Evolutionary conservation across 108 stramenopile genomes (phyloP), one percentile per base, ranked within the genome.

Genomic region (Stephanodiscus minutulus): DNA sequence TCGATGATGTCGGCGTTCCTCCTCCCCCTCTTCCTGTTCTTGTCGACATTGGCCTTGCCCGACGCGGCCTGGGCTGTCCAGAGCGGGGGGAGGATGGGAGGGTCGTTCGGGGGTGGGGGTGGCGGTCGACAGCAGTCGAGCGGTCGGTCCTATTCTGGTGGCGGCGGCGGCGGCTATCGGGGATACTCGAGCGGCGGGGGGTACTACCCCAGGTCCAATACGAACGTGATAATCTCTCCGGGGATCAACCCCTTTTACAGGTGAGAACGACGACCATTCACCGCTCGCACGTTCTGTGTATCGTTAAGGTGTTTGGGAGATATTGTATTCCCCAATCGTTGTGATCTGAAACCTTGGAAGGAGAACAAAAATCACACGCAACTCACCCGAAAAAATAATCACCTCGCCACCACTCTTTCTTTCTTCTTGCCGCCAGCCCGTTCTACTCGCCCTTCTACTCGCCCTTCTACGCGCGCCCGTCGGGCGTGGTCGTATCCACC

Each of bases 1-100:
- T 33, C 31, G 31, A 5, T 5, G 31, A 4, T 5, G 31, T 2
- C 31, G 31, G 31, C 31, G 31, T 33, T 33, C 31, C 31, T 33
- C 31, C 31, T 33, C 3, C 31, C 31, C 3, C 31, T 33, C 31
- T 5, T 33, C 3, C 31, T 33, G 3, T 33, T 33, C 31, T 2
- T 33, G 31, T 33, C 31, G 31, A 33, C 31, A 2, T 33, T 33
- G 31, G 2, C 31, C 3, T 33, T 5, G 31, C 31, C 31, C 2
- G 31, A 33, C 5, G 3, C 31, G 31, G 31, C 31, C 3, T 33
- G 31, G 31, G 31, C 31, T 2, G 31, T 33, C 5, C 31, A 33
- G 31, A 33, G 31, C 31, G 31, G 90, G 37, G 90, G 90, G 21
- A 72, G 90, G n/a, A 88, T 91, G 82, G 90, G 90, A 11, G 90